These are phyloP conservation scores for Alternaria sp. DNA, from an alignment of 2,329 filamentous ascomycete genomes.

Conservation along the genomic window DNA sequence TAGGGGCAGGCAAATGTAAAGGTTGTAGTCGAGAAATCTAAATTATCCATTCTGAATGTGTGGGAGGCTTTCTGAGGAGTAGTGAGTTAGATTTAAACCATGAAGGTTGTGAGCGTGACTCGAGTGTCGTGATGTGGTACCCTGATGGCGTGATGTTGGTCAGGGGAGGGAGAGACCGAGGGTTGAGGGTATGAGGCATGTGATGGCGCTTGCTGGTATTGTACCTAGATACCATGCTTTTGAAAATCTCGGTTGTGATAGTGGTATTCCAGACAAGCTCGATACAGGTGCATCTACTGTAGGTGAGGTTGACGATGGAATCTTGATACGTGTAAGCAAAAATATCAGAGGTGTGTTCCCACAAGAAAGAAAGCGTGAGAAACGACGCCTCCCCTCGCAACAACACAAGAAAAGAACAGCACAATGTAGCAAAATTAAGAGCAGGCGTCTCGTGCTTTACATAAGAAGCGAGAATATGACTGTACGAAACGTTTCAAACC, in stretches of 20 bases:
- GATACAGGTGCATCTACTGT: too few species aligned
- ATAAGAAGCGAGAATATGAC: too few species aligned
- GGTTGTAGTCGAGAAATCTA: constrained; percentile 9
- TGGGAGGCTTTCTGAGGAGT: neutral
- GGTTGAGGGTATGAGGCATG: neutral
- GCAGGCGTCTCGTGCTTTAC: too few species aligned
- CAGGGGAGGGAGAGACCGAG: neutral
- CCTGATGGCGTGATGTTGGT: constrained; percentile 31
- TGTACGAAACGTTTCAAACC: neutral
- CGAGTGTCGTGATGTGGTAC: constrained; percentile 16
- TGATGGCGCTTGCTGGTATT: neutral
- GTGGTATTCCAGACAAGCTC: too few species aligned
- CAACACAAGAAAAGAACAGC: too few species aligned
- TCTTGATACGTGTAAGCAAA: too few species aligned
- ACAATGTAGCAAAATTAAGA: too few species aligned
- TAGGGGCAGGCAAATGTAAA: neutral
- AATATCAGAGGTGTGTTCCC: too few species aligned
- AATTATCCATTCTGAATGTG: constrained; percentile 4
- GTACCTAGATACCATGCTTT: neutral
- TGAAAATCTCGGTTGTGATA: neutral
- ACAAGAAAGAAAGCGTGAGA: too few species aligned
- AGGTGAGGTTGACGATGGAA: too few species aligned
- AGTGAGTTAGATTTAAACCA: constrained; percentile 9
- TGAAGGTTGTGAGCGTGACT: neutral
- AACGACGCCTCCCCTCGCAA: too few species aligned